Evolutionary conservation across 106 monocot genomes (phyloP), one percentile per base, ranked within the genome.

Genomic region (Posidonia australis): DNA sequence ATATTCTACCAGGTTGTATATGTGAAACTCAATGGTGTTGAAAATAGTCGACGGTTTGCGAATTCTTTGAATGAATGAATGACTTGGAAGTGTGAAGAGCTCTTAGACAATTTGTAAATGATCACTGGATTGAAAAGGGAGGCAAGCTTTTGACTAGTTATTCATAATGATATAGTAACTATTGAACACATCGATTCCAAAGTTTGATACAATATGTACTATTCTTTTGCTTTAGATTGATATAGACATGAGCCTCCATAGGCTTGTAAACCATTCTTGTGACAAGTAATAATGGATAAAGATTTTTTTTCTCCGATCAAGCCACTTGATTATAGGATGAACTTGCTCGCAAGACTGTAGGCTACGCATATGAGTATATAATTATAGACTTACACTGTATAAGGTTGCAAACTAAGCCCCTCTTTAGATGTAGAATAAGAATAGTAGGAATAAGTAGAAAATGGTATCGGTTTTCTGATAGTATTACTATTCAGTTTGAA

Each of bases 1-100:
- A 94, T 56, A 89, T 89, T 46, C 68, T 89, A 23, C 89, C 89
- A 31, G 93, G 84, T 24, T 94, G 93, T 59, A 84, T 94, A 79
- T 94, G 93, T 71, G 82, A 78, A 52, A 79, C 65, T 36, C 68
- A 55, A 65, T 23, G 12, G 18, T 29, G 18, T 9, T 2, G 18
- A 10, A 36, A 61, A 32, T 32, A 65, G 64, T 17, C 41, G 5
- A 42, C 1, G 10, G 13, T 61, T 61, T 27, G 11, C 12, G 4
- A 9, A n/a, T 61, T 61, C 12, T 29, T 43, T 19, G n/a, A 18
- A 61, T 41, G 12, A 14, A 17, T 20, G 60, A 32, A 16, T 14
- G 19, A 18, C 13, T 18, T 18, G 19, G 17, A 52, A 52, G 19
- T 13, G 19, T 16, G 17, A 7, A 23, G 12, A 59, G 18, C n/a